Conservation (phyloP, 306 rosid species). For the Trifolium dubium region DNA sequence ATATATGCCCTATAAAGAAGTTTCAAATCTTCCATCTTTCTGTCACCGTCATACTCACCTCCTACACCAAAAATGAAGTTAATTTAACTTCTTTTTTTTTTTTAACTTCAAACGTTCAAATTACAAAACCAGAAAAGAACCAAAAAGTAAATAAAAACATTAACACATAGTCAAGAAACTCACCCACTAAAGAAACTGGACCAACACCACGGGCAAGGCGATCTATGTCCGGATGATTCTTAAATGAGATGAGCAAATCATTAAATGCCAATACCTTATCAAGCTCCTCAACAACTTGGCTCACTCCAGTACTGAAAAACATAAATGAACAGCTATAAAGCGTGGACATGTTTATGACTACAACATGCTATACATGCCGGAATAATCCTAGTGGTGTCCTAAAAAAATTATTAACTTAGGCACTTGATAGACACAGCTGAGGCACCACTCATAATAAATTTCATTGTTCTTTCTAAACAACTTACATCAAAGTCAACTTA, state of each 20-base stretch:
- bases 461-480: not conserved
- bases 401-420: not conserved
- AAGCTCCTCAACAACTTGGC: slow-evolving; percentile 73
- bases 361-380: not conserved
- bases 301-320: slow-evolving; percentile 69
- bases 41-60: slow-evolving; percentile 76
- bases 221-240: slow-evolving; percentile 73
- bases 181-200: slow-evolving; percentile 80
- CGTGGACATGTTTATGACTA: not conserved
- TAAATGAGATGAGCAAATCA: slow-evolving; percentile 72
- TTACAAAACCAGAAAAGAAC: slow-evolving; percentile 22
- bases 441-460: not conserved
- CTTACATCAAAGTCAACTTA: not conserved
- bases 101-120: slow-evolving; percentile 28
- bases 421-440: not conserved
- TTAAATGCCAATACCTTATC: slow-evolving; percentile 70
- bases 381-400: not conserved
- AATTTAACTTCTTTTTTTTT: slow-evolving; percentile 41
- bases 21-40: slow-evolving; percentile 85
- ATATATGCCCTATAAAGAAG: slow-evolving; percentile 68
- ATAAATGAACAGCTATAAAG: slow-evolving; percentile 30
- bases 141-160: not conserved
- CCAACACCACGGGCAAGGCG: slow-evolving; percentile 90
- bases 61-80: slow-evolving; percentile 58
- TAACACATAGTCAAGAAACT: slow-evolving; percentile 29